Evolutionary conservation across 768 basidiomycete genomes (phyloP), one percentile per base, ranked within the genome.

Genomic region (Saitozyma sp.): DNA sequence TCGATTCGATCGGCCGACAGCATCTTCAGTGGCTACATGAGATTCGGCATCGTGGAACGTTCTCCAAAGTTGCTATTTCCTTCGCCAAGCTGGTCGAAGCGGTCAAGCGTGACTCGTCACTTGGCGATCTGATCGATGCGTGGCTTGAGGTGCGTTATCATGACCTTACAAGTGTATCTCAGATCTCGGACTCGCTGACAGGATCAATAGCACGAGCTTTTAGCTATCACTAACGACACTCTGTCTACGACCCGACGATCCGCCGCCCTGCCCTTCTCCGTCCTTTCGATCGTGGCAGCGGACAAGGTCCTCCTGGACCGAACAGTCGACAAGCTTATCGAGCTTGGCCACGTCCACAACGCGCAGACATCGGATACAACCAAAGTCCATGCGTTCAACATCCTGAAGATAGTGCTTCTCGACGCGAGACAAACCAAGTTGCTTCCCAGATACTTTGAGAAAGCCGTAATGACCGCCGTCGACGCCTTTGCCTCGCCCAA

Each of bases 341-440:
- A 62, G 9, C 56, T 78, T 9, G 73, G 69, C 0, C 52, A 55
- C 9, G 64, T 72, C 41, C 56, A 70, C n/a, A 69, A 70, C 39
- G 17, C 19, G 7, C 8, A 13, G 7, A 68, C 74, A 4, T 58
- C 68, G n/a, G 67, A 76, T 52, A 62, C 65, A 3, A 76, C 74
- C 40, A 71, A 74, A 50, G 70, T 77, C n/a, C 78, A 79, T 54
- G 71, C 75, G 14, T 76, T 78, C 70, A 77, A 79, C 40, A 72
- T 71, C 7, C 48, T 79, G 10, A 71, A 74, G 51, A 71, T 78
- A 13, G 70, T 79, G 48, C 58, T 79, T 48, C 68, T 76, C 4
- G 78, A 79, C 59, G 62, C 71, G 4, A 56, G 69, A 41, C 76
- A 77, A 40, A 66, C 66, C 2, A 67, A 64, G 56, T 58, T 68